Conservation (phyloP, 495 filamentous ascomycete species). For the Podospora anserina region DNA sequence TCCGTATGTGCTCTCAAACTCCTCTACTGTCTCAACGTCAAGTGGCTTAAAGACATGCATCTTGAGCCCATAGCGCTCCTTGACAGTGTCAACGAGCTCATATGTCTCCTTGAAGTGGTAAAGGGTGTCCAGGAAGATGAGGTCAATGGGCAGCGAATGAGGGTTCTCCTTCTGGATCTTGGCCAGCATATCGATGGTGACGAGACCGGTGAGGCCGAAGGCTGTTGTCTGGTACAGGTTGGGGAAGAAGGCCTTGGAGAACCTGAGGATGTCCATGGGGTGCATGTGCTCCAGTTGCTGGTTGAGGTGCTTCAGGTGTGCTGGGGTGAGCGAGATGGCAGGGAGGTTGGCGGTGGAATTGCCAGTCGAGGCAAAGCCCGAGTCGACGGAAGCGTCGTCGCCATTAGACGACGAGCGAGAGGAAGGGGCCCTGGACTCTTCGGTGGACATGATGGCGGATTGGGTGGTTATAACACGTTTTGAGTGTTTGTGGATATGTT, state of each 20-base stretch:
- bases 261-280: conserved; percentile 76
- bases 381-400: conserved; percentile 59
- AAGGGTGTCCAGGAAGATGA: conserved; percentile 95
- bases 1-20: conserved; percentile 81
- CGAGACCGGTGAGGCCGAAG: conserved; percentile 90
- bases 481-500: neutral
- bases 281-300: conserved; percentile 78
- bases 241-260: conserved; percentile 87
- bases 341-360: conserved; percentile 49
- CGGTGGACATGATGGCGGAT: conserved; percentile 31
- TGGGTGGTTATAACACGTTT: neutral
- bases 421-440: conserved; percentile 25
- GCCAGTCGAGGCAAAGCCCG: conserved; percentile 79
- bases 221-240: conserved; percentile 95
- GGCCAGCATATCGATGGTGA: conserved; percentile 91
- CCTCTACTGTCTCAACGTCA: conserved; percentile 60
- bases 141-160: conserved; percentile 63
- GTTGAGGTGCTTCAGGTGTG: conserved; percentile 88
- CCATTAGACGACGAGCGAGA: conserved; percentile 36
- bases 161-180: conserved; percentile 70
- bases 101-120: conserved; percentile 94
- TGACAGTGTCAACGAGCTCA: conserved; percentile 73
- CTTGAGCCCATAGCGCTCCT: conserved; percentile 67
- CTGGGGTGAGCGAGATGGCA: conserved; percentile 74
- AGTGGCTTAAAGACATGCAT: conserved; percentile 88